Evolutionary conservation across 345 rosid species (phyloP), one percentile per base, ranked within the genome.

Genomic region (Boechera stricta): DNA sequence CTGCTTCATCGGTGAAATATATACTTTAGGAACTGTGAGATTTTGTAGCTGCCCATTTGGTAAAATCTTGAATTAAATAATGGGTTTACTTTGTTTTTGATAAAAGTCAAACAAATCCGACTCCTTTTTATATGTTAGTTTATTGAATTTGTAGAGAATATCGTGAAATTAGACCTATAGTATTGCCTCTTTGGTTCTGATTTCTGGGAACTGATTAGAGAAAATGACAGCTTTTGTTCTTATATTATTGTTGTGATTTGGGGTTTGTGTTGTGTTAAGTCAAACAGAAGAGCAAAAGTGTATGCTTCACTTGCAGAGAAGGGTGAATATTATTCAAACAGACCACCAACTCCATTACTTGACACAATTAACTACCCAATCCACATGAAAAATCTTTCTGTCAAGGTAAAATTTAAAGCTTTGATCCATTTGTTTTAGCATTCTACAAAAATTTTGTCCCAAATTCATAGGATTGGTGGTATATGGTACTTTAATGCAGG

Each of bases 281-380:
- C 68, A 28, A 89, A 82, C 83, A 92, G 78, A 82, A 90, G 69
- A 80, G 74, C 80, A 59, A 61, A 83, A 79, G 78, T 88, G 76
- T 73, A 54, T 80, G 97, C 97, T 74, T 87, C 97, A 78, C 89
- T 94, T 69, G 82, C 95, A 47, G 97, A 92, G 65, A 83, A 79
- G 26, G 89, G 84, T 55, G 97, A 90, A 48, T 94, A 87, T 72
- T 81, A 89, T 45, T 80, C 98, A 26, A 86, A 82, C 63, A 90
- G 85, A 67, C 97, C 94, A 64, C 88, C 93, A 67, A 94, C 98
- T 5, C 98, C 97, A 76, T 92, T 94, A 48, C 76, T 94, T 80
- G 97, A 94, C 87, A 90, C 98, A 64, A 81, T 94, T 33, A 94
- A 92, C 78, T 90, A 86, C 69, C 98, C 98, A 74, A 88, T 92